A percentile compares a stretch with the other conserved stretches of the same genome.
These are phyloP conservation scores for Ustilago tritici DNA, from an alignment of 1,284 basidiomycete species.

Conservation along the genomic window DNA sequence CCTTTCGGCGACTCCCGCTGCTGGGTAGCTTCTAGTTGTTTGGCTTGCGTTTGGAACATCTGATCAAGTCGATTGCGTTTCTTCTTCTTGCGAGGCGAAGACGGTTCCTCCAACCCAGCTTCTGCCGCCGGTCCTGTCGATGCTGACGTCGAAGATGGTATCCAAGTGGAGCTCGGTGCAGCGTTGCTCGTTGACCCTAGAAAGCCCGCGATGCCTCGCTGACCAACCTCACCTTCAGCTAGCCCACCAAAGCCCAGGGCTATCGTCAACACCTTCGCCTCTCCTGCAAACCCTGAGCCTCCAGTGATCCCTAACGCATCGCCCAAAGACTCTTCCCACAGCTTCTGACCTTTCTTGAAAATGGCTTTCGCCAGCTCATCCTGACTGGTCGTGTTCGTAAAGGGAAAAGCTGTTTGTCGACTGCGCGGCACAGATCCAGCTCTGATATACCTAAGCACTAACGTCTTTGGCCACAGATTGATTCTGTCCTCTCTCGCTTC, in stretches of 20 bases:
- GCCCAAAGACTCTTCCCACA: slow-evolving; percentile 86
- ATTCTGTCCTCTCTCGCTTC: slow-evolving; percentile 79
- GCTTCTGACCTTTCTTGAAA: slow-evolving; percentile 80
- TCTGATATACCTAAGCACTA: slow-evolving; percentile 75
- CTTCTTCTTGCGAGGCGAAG: slow-evolving; percentile 39
- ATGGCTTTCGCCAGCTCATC: slow-evolving; percentile 75
- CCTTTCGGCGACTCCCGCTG: slow-evolving; percentile 1
- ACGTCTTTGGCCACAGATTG: slow-evolving; percentile 87
- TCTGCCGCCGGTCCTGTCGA: slow-evolving; percentile 18
- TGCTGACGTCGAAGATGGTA: slow-evolving; percentile 56
- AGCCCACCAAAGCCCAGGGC: slow-evolving; percentile 85
- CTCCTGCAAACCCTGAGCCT: slow-evolving; percentile 22
- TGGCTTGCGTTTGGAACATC: slow-evolving; percentile 31
- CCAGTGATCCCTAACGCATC: slow-evolving; percentile 49
- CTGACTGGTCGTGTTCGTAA: slow-evolving; percentile 36
- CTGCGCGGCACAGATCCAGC: slow-evolving; percentile 78
- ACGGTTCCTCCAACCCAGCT: slow-evolving; percentile 9
- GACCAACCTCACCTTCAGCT: slow-evolving; percentile 82
- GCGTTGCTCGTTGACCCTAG: slow-evolving; percentile 72
- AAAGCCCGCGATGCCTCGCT: slow-evolving; percentile 87
- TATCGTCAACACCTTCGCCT: slow-evolving; percentile 76
- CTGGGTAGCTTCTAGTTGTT: slow-evolving; percentile 21
- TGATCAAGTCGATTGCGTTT: slow-evolving; percentile 36
- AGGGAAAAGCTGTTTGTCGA: slow-evolving; percentile 86
- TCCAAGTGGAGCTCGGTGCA: neutral